Conservation (phyloP, 352 stramenopile species). For the Aphanomyces euteiches region DNA sequence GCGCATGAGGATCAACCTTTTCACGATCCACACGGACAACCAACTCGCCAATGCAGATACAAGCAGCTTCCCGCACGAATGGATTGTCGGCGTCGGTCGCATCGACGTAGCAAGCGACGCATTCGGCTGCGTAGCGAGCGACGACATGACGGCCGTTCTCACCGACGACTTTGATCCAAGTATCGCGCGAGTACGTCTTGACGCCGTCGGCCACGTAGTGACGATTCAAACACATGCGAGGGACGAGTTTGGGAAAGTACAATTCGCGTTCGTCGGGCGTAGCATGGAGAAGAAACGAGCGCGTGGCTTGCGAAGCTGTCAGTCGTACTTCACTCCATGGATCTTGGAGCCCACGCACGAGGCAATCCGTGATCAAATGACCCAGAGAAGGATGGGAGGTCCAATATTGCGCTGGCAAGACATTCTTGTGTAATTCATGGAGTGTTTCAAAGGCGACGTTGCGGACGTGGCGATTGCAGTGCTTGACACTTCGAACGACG, state of each 20-base stretch:
- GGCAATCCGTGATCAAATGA: slow-evolving; percentile 49
- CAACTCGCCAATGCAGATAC: slow-evolving; percentile 94
- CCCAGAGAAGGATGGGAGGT: slow-evolving; percentile 36
- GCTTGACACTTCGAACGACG: slow-evolving; percentile 60
- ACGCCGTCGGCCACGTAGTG: slow-evolving; percentile 96
- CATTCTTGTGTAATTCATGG: slow-evolving; percentile 35
- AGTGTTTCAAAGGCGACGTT: slow-evolving; percentile 84
- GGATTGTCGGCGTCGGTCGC: slow-evolving; percentile 95
- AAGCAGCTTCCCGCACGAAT: slow-evolving; percentile 93
- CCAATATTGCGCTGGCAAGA: slow-evolving; percentile 49
- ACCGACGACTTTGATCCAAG: slow-evolving; percentile 90
- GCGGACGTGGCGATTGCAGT: slow-evolving; percentile 95
- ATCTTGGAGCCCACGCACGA: slow-evolving; percentile 86
- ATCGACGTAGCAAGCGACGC: slow-evolving; percentile 94
- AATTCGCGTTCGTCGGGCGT: slow-evolving; percentile 40
- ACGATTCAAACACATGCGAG: slow-evolving; percentile 95
- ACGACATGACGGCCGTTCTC: slow-evolving; percentile 77
- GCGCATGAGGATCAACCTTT: slow-evolving; percentile 39
- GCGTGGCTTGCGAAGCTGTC: slow-evolving; percentile 88
- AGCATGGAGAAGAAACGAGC: slow-evolving; percentile 77
- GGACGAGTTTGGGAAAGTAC: slow-evolving; percentile 86
- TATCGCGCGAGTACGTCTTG: slow-evolving; percentile 95
- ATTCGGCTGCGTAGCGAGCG: slow-evolving; percentile 77
- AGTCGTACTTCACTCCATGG: slow-evolving; percentile 98
- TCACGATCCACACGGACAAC: slow-evolving; percentile 80